Conservation (phyloP, 345 rosid genomes). For the Salix udensis region DNA sequence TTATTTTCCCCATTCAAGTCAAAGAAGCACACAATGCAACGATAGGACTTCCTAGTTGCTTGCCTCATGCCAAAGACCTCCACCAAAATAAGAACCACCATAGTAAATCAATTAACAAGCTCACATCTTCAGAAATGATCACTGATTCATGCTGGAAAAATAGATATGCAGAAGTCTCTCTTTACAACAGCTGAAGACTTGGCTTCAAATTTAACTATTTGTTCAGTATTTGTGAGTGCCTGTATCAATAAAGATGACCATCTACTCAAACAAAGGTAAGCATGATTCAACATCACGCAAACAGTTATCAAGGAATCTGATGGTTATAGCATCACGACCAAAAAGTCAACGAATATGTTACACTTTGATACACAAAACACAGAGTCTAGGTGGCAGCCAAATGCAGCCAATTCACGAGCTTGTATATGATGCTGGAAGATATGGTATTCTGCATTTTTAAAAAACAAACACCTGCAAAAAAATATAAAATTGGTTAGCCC, state of each 20-base stretch:
- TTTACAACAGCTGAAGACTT: too few species aligned
- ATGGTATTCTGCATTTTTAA: not conserved
- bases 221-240: too few species aligned
- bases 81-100: too few species aligned
- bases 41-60: too few species aligned
- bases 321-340: not conserved
- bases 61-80: too few species aligned
- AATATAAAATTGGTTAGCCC: not conserved
- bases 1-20: too few species aligned
- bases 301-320: not conserved
- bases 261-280: not conserved
- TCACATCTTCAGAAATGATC: too few species aligned
- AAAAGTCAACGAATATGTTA: not conserved
- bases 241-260: too few species aligned
- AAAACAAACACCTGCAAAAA: constrained; percentile 16
- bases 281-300: not conserved
- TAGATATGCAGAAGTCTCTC: too few species aligned
- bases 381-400: not conserved
- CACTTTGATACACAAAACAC: not conserved
- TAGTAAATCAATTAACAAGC: too few species aligned
- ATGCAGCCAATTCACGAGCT: not conserved
- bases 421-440: not conserved
- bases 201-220: too few species aligned
- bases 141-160: not conserved
- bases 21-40: too few species aligned